Evolutionary conservation across 208 protist genomes (phyloP).

Genomic region (Lotmaria passim): DNA sequence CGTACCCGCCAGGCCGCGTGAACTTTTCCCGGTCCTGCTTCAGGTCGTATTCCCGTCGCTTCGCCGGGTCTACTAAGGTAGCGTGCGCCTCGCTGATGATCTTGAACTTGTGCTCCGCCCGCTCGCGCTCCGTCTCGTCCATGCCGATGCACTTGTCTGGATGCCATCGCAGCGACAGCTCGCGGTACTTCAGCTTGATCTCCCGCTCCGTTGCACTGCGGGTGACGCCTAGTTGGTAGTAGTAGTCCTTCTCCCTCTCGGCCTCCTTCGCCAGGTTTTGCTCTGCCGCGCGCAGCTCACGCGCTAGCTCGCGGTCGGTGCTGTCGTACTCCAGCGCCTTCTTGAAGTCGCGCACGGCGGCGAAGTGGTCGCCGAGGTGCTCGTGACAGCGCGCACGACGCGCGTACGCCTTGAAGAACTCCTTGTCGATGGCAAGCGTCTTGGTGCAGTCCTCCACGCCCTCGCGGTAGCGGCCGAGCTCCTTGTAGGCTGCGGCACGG

Average conservation of each 20-base stretch:
- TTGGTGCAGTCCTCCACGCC: slow-evolving; percentile 91
- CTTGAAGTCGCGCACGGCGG: slow-evolving; percentile 88
- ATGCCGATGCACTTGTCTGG: slow-evolving; percentile 89
- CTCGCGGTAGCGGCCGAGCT: slow-evolving; percentile 85
- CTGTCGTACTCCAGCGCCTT: slow-evolving; percentile 78
- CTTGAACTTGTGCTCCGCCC: slow-evolving; percentile 91
- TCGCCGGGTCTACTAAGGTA: slow-evolving; percentile 72
- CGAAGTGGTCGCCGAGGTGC: slow-evolving; percentile 76
- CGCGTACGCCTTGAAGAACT: slow-evolving; percentile 92
- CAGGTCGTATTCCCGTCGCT: slow-evolving; percentile 86
- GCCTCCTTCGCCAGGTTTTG: slow-evolving; percentile 70
- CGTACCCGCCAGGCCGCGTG: slow-evolving; percentile 42
- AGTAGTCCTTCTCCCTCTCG: slow-evolving; percentile 89
- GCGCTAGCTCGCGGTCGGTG: slow-evolving; percentile 67
- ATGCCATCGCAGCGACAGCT: slow-evolving; percentile 91
- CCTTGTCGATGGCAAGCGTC: slow-evolving; percentile 75
- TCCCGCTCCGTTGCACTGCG: slow-evolving; percentile 74
- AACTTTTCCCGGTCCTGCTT: slow-evolving; percentile 69
- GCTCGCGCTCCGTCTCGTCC: slow-evolving; percentile 62
- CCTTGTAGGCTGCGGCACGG: slow-evolving; percentile 89
- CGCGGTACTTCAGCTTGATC: slow-evolving; percentile 87
- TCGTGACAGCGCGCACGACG: slow-evolving; percentile 88
- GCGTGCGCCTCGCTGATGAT: slow-evolving; percentile 87
- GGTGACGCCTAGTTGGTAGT: slow-evolving; percentile 83
- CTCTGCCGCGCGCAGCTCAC: slow-evolving; percentile 77